Conservation (phyloP, 805 yeast species). For the Pichia insulana region DNA sequence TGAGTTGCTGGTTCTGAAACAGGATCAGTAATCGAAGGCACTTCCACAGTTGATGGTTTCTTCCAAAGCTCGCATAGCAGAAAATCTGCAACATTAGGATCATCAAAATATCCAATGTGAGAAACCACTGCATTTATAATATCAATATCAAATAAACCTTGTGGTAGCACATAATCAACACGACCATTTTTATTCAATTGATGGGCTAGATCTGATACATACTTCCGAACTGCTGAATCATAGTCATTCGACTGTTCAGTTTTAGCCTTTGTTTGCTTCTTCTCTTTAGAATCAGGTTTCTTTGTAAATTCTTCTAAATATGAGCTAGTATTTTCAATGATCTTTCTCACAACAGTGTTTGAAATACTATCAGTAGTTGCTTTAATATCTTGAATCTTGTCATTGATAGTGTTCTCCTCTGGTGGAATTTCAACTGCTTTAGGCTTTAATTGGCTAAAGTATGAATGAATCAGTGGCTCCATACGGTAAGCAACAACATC, state of each 20-base stretch:
- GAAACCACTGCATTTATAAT: conserved; percentile 75
- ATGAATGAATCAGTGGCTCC: conserved; percentile 66
- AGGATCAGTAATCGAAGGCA: background rate
- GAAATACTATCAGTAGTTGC: conserved; percentile 22
- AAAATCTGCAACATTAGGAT: conserved; percentile 74
- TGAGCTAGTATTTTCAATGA: conserved; percentile 5
- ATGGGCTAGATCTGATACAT: conserved; percentile 30
- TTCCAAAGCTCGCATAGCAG: conserved; percentile 47
- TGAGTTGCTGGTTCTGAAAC: background rate
- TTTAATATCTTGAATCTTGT: conserved; percentile 3
- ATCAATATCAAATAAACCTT: conserved; percentile 72
- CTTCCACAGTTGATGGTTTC: background rate
- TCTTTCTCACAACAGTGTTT: conserved; percentile 15
- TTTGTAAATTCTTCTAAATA: background rate
- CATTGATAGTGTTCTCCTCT: conserved; percentile 37
- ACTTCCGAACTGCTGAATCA: conserved; percentile 2
- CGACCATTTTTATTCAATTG: conserved; percentile 64
- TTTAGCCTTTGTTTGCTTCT: background rate
- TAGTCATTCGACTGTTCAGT: background rate
- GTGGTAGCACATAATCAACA: conserved; percentile 72
- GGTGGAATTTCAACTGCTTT: conserved; percentile 47
- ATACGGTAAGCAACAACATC: conserved; percentile 88
- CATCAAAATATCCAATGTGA: conserved; percentile 83
- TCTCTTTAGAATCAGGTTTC: background rate
- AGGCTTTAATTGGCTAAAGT: conserved; percentile 43